Evolutionary conservation across 2,329 filamentous ascomycete species (phyloP).

Genomic region (Fusarium sp.): DNA sequence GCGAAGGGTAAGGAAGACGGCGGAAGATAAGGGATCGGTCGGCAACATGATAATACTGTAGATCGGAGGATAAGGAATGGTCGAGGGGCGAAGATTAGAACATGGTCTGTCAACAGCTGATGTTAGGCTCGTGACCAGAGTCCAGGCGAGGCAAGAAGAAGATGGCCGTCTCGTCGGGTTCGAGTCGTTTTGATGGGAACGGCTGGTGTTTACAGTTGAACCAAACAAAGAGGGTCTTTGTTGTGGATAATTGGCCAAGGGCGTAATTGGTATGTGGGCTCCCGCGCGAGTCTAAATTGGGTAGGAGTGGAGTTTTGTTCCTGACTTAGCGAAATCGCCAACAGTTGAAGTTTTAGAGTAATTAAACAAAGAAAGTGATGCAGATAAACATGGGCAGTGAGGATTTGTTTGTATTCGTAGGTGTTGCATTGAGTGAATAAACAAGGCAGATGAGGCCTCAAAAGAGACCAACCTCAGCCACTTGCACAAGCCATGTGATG

Average conservation of each 20-base stretch:
- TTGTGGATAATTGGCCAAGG: slow-evolving; percentile 11
- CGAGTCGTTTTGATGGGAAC: slow-evolving; percentile 26
- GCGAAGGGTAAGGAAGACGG: slow-evolving; percentile 6
- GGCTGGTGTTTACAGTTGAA: slow-evolving; percentile 26
- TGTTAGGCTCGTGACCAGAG: background rate
- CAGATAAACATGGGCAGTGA: background rate
- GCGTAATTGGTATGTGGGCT: slow-evolving; percentile 31
- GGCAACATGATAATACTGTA: slow-evolving; percentile 35
- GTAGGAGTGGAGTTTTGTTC: slow-evolving; percentile 33
- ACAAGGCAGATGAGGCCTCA: slow-evolving; percentile 19
- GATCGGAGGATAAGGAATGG: background rate
- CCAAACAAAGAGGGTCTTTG: slow-evolving; percentile 34
- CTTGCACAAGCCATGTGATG: slow-evolving; percentile 30
- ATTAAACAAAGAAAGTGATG: slow-evolving; percentile 15
- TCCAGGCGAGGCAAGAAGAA: background rate
- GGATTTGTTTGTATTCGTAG: background rate
- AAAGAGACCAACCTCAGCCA: slow-evolving; percentile 15
- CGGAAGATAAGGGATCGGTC: slow-evolving; percentile 12
- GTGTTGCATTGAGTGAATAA: background rate
- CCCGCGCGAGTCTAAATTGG: slow-evolving; percentile 16
- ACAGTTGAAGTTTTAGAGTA: background rate
- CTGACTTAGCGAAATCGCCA: slow-evolving; percentile 27
- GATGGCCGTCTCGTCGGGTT: slow-evolving; percentile 16
- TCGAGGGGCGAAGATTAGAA: slow-evolving; percentile 2
- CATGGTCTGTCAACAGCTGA: slow-evolving; percentile 14